Conservation (phyloP, 2,329 filamentous ascomycete genomes). For the Magnaporthiopsis incrustans region DNA sequence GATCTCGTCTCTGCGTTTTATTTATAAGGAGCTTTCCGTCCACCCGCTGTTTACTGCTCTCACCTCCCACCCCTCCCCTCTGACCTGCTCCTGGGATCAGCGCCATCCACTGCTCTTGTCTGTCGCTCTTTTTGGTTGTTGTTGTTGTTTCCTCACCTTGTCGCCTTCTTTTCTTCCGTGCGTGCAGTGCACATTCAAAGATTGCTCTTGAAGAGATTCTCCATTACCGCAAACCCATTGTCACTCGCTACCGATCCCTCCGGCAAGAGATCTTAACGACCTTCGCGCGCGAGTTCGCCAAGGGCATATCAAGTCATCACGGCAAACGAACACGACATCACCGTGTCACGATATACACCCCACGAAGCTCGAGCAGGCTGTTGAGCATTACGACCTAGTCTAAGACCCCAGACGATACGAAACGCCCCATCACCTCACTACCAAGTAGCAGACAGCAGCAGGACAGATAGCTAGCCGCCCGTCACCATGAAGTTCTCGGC, state of each 20-base stretch:
- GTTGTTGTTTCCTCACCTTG: no score
- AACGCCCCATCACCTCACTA: not conserved
- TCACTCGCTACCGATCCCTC: not conserved
- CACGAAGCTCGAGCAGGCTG: not conserved
- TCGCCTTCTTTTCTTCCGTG: not conserved
- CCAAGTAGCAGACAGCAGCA: not conserved
- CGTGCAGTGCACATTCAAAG: not conserved
- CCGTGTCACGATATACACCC: not conserved
- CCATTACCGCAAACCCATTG: not conserved
- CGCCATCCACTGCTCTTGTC: not conserved
- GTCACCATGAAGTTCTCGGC: slow-evolving; percentile 1
- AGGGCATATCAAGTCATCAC: not conserved
- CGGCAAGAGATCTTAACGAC: not conserved
- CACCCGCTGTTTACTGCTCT: not conserved
- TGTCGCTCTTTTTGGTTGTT: not conserved
- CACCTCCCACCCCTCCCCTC: not conserved
- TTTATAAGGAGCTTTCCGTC: not conserved
- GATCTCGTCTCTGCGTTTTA: not conserved
- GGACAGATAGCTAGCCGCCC: not conserved
- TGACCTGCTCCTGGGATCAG: not conserved
- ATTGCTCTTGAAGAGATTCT: not conserved
- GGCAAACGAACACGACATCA: not conserved
- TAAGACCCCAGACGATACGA: not conserved
- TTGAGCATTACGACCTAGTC: not conserved
- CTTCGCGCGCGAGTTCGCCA: not conserved